phyloP scores from a whole-genome alignment of 768 basidiomycete genomes.

The Melanogaster broomeanus region DNA sequence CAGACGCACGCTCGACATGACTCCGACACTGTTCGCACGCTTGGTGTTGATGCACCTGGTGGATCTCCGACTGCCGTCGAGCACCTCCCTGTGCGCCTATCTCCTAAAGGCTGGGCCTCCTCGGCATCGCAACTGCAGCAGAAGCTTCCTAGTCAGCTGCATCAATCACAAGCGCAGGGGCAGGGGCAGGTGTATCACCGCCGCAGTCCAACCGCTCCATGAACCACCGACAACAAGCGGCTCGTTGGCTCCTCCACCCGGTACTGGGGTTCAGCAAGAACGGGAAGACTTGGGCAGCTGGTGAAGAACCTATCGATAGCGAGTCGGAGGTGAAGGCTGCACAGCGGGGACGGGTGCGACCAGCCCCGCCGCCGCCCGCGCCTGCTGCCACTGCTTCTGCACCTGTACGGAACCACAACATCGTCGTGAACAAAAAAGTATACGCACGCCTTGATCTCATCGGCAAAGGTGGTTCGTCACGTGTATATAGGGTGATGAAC shows the following conservation, averaged over 20 bases:
- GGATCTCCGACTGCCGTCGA: constrained; percentile 62
- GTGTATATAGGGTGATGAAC: constrained; percentile 89
- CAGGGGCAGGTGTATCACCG: constrained; percentile 48
- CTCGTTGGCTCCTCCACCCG: constrained; percentile 15
- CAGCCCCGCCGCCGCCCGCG: constrained; percentile 38
- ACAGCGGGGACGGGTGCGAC: constrained; percentile 29
- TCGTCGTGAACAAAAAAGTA: constrained; percentile 63
- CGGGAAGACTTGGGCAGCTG: constrained; percentile 48
- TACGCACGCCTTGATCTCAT: constrained; percentile 89
- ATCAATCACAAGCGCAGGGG: constrained; percentile 20
- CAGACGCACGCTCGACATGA: constrained; percentile 66
- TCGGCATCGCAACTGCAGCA: constrained; percentile 28
- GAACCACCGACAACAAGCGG: constrained; percentile 53
- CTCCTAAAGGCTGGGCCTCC: constrained; percentile 28
- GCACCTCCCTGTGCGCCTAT: constrained; percentile 28
- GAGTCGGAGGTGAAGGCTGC: constrained; percentile 31
- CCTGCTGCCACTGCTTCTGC: constrained; percentile 16
- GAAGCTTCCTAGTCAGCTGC: constrained; percentile 24
- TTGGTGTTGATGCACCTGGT: constrained; percentile 37
- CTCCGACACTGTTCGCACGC: constrained; percentile 71
- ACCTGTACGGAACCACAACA: constrained; percentile 42
- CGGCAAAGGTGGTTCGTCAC: constrained; percentile 94
- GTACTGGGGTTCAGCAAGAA: constrained; percentile 22
- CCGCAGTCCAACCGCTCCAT: constrained; percentile 70
- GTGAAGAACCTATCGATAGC: constrained; percentile 43